Conservation (phyloP, 2,329 filamentous ascomycete genomes). For the Achaetomium macrosporum region DNA sequence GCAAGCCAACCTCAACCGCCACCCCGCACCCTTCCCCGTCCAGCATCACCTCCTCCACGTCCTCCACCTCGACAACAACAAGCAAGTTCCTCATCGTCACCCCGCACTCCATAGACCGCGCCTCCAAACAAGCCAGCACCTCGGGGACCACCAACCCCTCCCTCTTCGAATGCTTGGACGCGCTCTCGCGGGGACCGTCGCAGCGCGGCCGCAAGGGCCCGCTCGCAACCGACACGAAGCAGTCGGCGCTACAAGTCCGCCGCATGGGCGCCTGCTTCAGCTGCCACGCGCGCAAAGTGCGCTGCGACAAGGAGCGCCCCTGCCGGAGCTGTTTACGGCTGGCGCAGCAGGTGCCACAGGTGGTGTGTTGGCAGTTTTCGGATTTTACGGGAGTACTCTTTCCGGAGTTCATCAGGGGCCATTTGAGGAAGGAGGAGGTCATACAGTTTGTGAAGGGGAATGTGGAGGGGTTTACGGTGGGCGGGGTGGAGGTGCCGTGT, state of each 20-base stretch:
- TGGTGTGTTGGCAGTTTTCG: slow-evolving; percentile 54
- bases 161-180: slow-evolving; percentile 48
- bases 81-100: slow-evolving; percentile 51
- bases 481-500: slow-evolving; percentile 37
- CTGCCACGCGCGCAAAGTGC: slow-evolving; percentile 54
- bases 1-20: slow-evolving; percentile 25
- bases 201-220: slow-evolving; percentile 53
- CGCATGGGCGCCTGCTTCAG: slow-evolving; percentile 53
- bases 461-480: slow-evolving; percentile 39
- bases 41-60: slow-evolving; percentile 36
- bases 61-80: slow-evolving; percentile 32
- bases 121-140: slow-evolving; percentile 40
- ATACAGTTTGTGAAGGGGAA: slow-evolving; percentile 43
- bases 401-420: slow-evolving; percentile 44
- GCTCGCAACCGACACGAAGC: slow-evolving; percentile 47
- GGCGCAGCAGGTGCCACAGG: slow-evolving; percentile 43
- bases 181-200: slow-evolving; percentile 38
- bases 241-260: slow-evolving; percentile 49
- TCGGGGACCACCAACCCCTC: slow-evolving; percentile 46
- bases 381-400: slow-evolving; percentile 50
- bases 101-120: slow-evolving; percentile 47
- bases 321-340: slow-evolving; percentile 54
- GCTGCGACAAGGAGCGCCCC: slow-evolving; percentile 50
- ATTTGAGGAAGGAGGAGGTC: slow-evolving; percentile 48
- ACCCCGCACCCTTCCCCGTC: slow-evolving; percentile 24